These are phyloP conservation scores for Orbilia javanica DNA, from an alignment of 2,329 filamentous ascomycete species.

Conservation along the genomic window DNA sequence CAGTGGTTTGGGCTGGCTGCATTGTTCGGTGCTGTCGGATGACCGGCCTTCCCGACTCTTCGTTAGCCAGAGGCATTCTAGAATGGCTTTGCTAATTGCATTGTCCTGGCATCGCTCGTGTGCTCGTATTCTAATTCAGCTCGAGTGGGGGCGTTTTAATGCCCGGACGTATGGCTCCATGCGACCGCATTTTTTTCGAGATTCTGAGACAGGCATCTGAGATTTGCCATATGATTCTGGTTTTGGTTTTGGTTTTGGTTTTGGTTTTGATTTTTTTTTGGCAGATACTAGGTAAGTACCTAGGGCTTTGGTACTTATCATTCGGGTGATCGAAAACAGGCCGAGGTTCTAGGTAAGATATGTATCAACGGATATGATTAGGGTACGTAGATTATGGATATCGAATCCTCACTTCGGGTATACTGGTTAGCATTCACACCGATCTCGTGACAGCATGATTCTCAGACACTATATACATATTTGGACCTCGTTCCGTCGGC, in stretches of 20 bases:
- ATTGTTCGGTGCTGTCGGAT: conserved; percentile 9
- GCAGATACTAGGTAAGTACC: background rate
- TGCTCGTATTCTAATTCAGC: conserved; percentile 26
- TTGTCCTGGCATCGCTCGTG: conserved; percentile 14
- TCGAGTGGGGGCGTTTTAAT: conserved; percentile 13
- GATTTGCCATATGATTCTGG: conserved; percentile 42
- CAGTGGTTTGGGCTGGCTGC: conserved; percentile 12
- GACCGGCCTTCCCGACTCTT: conserved; percentile 17
- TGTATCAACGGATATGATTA: background rate
- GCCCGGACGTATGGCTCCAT: conserved; percentile 19
- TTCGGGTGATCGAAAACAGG: background rate
- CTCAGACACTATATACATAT: conserved; percentile 8
- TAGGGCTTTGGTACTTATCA: too few relatives aligned
- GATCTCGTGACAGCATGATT: conserved; percentile 30
- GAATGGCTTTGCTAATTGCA: conserved; percentile 22
- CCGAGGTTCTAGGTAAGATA: conserved; percentile 45
- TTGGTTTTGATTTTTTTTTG: too few relatives aligned
- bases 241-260: too few relatives aligned
- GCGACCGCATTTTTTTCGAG: conserved; percentile 25
- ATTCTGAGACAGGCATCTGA: conserved; percentile 53
- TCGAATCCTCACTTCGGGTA: background rate
- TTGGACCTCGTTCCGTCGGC: conserved; percentile 11
- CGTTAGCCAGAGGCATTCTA: conserved; percentile 1
- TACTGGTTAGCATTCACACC: background rate
- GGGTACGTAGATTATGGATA: background rate